phyloP scores from a whole-genome alignment of 495 filamentous ascomycete genomes.

The Aspergillus ostianus region DNA sequence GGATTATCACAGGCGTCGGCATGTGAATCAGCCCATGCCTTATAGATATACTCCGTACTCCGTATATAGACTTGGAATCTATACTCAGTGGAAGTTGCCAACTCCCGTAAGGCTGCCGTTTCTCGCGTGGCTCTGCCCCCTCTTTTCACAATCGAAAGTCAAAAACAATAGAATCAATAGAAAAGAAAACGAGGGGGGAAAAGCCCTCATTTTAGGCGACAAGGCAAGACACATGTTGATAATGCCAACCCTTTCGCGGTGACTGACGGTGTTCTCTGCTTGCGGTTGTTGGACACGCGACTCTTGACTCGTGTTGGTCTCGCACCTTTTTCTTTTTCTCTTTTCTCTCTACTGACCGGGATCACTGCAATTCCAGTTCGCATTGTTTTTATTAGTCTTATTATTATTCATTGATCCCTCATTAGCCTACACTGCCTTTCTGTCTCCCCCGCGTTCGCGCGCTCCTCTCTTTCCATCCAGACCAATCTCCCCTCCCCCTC shows the following conservation, averaged over 20 bases:
- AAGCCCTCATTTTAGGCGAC: not conserved
- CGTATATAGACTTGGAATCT: too few relatives aligned
- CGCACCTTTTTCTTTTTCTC: constrained; percentile 3
- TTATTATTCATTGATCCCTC: too few relatives aligned
- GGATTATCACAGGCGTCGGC: not conserved
- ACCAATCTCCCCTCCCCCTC: not conserved
- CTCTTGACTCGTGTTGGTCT: not conserved
- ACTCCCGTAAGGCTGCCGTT: too few relatives aligned
- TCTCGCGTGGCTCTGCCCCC: constrained; percentile 1
- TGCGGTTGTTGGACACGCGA: not conserved
- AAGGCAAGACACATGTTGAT: too few relatives aligned
- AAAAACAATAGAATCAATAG: not conserved
- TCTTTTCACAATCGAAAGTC: not conserved
- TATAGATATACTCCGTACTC: not conserved
- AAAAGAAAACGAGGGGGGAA: not conserved
- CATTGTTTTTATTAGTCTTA: too few relatives aligned
- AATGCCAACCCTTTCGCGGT: too few relatives aligned
- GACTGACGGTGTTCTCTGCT: too few relatives aligned
- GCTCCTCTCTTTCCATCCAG: too few relatives aligned
- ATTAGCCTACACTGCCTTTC: too few relatives aligned
- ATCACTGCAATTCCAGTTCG: too few relatives aligned
- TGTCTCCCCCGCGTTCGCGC: not conserved
- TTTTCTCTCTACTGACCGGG: not conserved
- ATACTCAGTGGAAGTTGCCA: not conserved
- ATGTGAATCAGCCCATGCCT: not conserved